These are phyloP conservation scores for Acer campestre DNA, from an alignment of 345 rosid species.

Conservation along the genomic window DNA sequence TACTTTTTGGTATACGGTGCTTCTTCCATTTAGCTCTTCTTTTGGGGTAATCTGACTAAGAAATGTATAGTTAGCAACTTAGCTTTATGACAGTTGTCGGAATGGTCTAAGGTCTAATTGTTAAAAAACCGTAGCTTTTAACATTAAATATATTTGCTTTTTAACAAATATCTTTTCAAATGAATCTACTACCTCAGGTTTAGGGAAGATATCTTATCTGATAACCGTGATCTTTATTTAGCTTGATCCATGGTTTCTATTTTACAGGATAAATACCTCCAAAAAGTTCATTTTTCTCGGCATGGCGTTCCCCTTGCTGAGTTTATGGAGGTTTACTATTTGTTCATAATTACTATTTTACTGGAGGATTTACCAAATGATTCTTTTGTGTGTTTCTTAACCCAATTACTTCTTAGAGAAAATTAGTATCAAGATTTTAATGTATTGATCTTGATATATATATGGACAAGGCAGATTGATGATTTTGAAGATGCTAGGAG, in stretches of 20 bases:
- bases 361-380: constrained; percentile 16
- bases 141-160: no score
- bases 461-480: constrained; percentile 54
- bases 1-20: not conserved
- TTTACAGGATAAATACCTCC: constrained; percentile 86
- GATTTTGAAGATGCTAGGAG: constrained; percentile 70
- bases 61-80: no score
- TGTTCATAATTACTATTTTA: constrained; percentile 5
- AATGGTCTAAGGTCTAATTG: not conserved
- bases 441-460: constrained; percentile 13
- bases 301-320: constrained; percentile 89
- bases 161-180: not conserved
- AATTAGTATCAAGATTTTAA: not conserved
- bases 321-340: constrained; percentile 73
- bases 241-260: no score
- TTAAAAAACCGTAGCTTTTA: not conserved
- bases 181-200: not conserved
- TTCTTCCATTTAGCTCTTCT: not conserved
- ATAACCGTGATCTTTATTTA: not conserved
- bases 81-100: no score
- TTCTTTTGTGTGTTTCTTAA: not conserved
- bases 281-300: constrained; percentile 83
- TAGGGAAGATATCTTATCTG: not conserved
- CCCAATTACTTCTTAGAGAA: not conserved
- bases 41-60: not conserved